Conservation (phyloP, 139 green algal genomes). For the Chara braunii region DNA sequence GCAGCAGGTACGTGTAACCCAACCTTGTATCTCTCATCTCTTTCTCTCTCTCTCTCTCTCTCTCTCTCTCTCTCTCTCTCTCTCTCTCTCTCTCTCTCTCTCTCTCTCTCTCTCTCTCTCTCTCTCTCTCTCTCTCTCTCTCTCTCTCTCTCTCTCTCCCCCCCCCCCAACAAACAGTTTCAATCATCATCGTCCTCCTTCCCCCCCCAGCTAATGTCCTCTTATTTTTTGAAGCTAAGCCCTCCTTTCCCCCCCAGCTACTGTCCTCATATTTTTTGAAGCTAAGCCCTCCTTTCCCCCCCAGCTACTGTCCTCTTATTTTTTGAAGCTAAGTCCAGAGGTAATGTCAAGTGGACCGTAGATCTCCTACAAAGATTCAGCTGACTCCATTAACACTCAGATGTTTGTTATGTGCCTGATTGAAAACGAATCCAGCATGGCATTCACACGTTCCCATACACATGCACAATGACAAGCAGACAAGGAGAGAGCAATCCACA, state of each 20-base stretch:
- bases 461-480: too few species aligned
- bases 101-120: conserved; percentile 3
- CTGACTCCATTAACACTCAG: too few species aligned
- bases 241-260: not conserved
- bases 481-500: too few species aligned
- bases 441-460: too few species aligned
- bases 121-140: conserved; percentile 7
- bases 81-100: not conserved
- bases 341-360: too few species aligned
- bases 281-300: not conserved
- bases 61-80: not conserved
- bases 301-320: not conserved
- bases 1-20: too few species aligned
- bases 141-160: conserved; percentile 5
- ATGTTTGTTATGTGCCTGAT: too few species aligned
- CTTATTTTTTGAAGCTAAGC: not conserved
- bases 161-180: not conserved
- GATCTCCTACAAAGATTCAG: too few species aligned
- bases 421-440: too few species aligned
- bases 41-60: conserved; percentile 26
- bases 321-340: not conserved
- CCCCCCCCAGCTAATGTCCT: not conserved
- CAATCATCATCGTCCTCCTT: not conserved
- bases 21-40: too few species aligned
- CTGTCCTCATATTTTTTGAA: not conserved